These are phyloP conservation scores for Geotrichum reessii DNA, from an alignment of 1,139 yeast genomes.

Conservation along the genomic window DNA sequence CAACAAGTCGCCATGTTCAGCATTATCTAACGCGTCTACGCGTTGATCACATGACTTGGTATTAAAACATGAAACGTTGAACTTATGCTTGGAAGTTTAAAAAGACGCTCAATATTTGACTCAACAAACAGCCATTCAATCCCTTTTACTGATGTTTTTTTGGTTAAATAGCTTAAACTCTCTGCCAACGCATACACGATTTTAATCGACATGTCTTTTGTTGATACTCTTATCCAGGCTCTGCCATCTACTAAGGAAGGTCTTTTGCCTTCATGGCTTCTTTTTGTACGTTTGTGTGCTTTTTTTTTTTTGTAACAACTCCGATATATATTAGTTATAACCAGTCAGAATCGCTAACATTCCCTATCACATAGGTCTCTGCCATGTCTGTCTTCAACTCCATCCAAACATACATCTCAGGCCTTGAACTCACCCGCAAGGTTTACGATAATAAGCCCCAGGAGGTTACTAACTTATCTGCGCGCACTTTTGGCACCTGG, in stretches of 20 bases:
- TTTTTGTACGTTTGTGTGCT: conserved; percentile 40
- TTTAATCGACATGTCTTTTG: conserved; percentile 7
- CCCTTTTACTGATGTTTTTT: no score
- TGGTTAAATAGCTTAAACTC: no score
- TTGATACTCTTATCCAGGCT: conserved; percentile 15
- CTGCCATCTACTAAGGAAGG: conserved; percentile 45
- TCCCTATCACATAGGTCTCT: conserved; percentile 47
- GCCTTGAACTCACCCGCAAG: conserved; percentile 63
- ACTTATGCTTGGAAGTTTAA: no score
- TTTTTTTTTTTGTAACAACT: background rate
- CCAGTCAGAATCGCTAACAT: background rate
- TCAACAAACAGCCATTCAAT: no score
- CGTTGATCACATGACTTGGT: no score
- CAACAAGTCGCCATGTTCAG: no score
- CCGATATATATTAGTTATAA: background rate
- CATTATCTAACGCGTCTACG: no score
- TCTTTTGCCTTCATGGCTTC: conserved; percentile 61
- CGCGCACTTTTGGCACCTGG: conserved; percentile 98
- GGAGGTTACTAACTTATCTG: conserved; percentile 69
- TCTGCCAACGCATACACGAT: background rate
- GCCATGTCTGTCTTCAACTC: conserved; percentile 89
- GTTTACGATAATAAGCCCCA: conserved; percentile 68
- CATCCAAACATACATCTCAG: conserved; percentile 75
- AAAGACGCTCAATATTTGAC: no score
- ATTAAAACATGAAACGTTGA: no score